phyloP scores from a whole-genome alignment of 176 grass and related monocot genomes.

The Olyra latifolia region DNA sequence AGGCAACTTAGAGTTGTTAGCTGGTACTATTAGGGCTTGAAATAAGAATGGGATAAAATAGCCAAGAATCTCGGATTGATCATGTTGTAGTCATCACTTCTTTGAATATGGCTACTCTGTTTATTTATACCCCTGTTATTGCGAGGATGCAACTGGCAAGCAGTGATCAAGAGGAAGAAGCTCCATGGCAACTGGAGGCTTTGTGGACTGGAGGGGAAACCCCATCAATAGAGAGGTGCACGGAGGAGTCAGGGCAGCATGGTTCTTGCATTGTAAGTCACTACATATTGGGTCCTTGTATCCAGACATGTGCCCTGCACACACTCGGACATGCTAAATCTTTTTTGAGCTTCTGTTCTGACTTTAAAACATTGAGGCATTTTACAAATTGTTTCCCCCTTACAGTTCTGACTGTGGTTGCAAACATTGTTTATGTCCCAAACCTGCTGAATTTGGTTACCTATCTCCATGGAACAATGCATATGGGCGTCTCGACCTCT shows the following conservation, averaged over 20 bases:
- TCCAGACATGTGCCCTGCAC: neutral
- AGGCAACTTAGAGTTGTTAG: neutral
- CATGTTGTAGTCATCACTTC: constrained; percentile 24
- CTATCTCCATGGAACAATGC: constrained; percentile 53
- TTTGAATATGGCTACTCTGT: constrained; percentile 13
- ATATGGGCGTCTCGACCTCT: constrained; percentile 44
- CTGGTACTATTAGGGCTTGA: constrained; percentile 13
- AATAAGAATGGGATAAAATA: constrained; percentile 23
- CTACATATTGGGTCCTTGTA: neutral
- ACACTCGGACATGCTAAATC: neutral
- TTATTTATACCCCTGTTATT: constrained; percentile 24
- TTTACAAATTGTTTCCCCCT: neutral
- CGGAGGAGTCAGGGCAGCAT: constrained; percentile 64
- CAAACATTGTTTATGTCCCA: constrained; percentile 29
- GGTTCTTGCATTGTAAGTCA: constrained; percentile 65
- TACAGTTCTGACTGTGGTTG: constrained; percentile 39
- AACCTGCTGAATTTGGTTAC: constrained; percentile 60
- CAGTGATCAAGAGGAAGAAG: constrained; percentile 18
- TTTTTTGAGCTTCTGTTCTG: too few relatives aligned
- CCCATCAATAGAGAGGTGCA: constrained; percentile 50
- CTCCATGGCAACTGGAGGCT: constrained; percentile 44
- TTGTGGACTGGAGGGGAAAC: constrained; percentile 66
- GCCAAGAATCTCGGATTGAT: constrained; percentile 12
- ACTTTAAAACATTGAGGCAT: neutral
- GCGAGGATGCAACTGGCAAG: neutral